Evolutionary conservation across 306 rosid species (phyloP), one percentile per base, ranked within the genome.

Genomic region (Albizia julibrissin): DNA sequence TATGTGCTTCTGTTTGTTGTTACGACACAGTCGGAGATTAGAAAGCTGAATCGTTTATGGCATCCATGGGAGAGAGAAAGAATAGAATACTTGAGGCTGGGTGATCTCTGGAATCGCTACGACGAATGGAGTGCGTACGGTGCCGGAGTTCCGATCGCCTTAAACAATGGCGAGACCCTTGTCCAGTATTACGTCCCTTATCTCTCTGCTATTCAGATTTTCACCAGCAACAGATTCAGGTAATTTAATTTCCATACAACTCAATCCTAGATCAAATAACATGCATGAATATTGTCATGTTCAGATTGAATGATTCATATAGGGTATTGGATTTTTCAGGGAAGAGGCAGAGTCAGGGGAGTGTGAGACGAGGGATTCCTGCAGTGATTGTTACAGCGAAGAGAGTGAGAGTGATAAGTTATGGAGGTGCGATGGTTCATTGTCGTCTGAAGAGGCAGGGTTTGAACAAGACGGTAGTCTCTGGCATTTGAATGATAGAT

Each of bases 91-190:
- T 93, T 96, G 86, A 88, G 92, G 27, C 74, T 96, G 85, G 87
- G 90, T 42, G 94, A 96, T 82, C 91, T 96, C 13, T 96, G 99
- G 99, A 89, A 92, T 69, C 79, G 91, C 61, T 96, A 80, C 61
- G 93, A 91, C 75, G 97, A 96, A 89, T 92, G 94, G 96, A 96
- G 99, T 82, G 99, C 97, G 0, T 96, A 96, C 69, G 99, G 99
- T 8, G 93, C 98, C 19, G 98, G 97, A 80, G 99, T 96, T 62
- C 94, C 94, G 0, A 87, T 96, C 64, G 50, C 84, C 73, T 78
- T 93, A 76, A 79, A 77, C 91, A 79, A 86, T 80, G 94, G 90
- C n/a, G 97, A 96, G 11, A 90, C 91, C 12, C 94, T 96, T 66
- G 93, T 91, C 39, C 99, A 96, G 84, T 96, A 92, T 84, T 96